These are phyloP conservation scores for Neocucurbitaria cava DNA, from an alignment of 2,329 filamentous ascomycete genomes.

Conservation along the genomic window DNA sequence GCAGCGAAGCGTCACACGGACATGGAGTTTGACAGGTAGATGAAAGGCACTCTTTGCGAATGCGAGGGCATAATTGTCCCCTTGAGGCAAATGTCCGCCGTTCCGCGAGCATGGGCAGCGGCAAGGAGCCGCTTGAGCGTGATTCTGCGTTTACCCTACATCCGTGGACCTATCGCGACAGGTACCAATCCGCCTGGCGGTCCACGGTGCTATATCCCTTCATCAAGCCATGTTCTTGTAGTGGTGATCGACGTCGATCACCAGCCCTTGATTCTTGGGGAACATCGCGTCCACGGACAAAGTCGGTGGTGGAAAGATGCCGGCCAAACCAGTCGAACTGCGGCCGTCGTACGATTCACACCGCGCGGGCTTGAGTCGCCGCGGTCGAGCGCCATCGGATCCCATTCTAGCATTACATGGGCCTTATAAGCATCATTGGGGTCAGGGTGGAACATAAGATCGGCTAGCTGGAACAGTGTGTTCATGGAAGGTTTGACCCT, in stretches of 20 bases:
- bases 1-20: neutral
- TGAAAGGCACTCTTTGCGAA: conserved; percentile 3
- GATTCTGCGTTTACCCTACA: conserved; percentile 24
- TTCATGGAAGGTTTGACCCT: neutral
- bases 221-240: conserved; percentile 23
- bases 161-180: conserved; percentile 25
- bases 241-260: conserved; percentile 36
- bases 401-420: neutral
- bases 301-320: conserved; percentile 38
- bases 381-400: conserved; percentile 33
- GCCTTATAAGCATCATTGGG: conserved; percentile 16
- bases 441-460: conserved; percentile 8
- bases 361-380: conserved; percentile 27
- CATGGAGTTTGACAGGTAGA: conserved; percentile 1
- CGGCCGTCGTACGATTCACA: conserved; percentile 37
- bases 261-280: conserved; percentile 20
- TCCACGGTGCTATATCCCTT: conserved; percentile 16
- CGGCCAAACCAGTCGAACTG: conserved; percentile 35
- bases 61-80: conserved; percentile 1
- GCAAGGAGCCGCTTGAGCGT: conserved; percentile 16
- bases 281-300: conserved; percentile 22
- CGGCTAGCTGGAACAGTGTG: neutral
- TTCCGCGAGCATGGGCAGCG: conserved; percentile 13
- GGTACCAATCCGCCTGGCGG: conserved; percentile 21
- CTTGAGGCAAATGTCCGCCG: neutral